Evolutionary conservation across 208 protist genomes (phyloP).

Genomic region (Wallacemonas collosoma): DNA sequence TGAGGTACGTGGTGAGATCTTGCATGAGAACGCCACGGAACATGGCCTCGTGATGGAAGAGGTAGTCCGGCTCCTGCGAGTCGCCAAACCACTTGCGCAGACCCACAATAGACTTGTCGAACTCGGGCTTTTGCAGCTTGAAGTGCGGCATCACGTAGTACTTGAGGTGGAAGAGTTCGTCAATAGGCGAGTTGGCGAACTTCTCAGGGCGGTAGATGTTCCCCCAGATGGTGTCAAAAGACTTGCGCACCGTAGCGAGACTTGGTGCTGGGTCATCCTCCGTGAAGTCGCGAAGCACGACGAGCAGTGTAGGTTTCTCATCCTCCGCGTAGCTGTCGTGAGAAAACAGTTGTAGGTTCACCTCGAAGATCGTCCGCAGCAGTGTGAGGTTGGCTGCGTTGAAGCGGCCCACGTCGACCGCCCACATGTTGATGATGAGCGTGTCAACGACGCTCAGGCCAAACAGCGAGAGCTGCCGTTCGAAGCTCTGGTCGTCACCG

Average conservation of each 20-base stretch:
- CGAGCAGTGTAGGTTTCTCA: slow-evolving; percentile 95
- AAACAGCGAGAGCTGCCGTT: slow-evolving; percentile 97
- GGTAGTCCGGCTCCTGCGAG: slow-evolving; percentile 43
- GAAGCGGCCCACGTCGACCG: slow-evolving; percentile 95
- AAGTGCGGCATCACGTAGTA: slow-evolving; percentile 87
- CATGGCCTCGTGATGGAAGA: slow-evolving; percentile 71
- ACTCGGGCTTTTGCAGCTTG: slow-evolving; percentile 75
- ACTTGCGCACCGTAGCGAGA: slow-evolving; percentile 76
- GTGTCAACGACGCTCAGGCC: slow-evolving; percentile 95
- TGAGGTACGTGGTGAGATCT: slow-evolving; percentile 83
- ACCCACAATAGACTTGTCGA: slow-evolving; percentile 40
- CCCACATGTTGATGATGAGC: slow-evolving; percentile 98
- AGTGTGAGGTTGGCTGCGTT: slow-evolving; percentile 95
- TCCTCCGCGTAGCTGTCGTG: slow-evolving; percentile 70
- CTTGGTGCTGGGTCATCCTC: slow-evolving; percentile 79
- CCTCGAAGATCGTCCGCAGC: slow-evolving; percentile 96
- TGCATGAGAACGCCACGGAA: slow-evolving; percentile 86
- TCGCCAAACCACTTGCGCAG: slow-evolving; percentile 71
- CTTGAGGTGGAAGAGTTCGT: slow-evolving; percentile 68
- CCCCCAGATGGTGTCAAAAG: slow-evolving; percentile 95
- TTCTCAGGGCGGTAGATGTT: slow-evolving; percentile 64
- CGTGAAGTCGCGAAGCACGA: slow-evolving; percentile 96
- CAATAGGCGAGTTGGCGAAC: slow-evolving; percentile 62
- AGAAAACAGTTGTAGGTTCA: slow-evolving; percentile 96
- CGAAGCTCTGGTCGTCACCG: slow-evolving; percentile 96